These are phyloP conservation scores for Aspergillus pseudonomiae DNA, from an alignment of 2,329 filamentous ascomycete species.

Conservation along the genomic window DNA sequence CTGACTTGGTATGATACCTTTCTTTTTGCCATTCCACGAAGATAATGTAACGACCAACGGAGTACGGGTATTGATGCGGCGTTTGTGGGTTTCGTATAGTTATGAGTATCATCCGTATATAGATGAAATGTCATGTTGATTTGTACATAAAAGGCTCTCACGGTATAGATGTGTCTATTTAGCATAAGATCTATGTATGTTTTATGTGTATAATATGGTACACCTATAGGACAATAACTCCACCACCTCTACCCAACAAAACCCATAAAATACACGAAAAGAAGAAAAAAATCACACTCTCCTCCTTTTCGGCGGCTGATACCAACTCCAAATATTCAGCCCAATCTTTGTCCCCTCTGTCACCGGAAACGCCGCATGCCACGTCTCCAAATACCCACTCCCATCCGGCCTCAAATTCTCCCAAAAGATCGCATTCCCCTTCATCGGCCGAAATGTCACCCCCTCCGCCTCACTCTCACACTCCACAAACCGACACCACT, in stretches of 20 bases:
- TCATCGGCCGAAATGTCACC: slow-evolving; percentile 60
- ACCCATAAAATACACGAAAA: neutral
- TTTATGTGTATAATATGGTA: neutral
- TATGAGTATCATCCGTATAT: slow-evolving; percentile 9
- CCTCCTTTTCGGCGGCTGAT: slow-evolving; percentile 44
- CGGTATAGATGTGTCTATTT: neutral
- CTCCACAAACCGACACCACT: slow-evolving; percentile 63
- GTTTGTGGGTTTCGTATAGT: neutral
- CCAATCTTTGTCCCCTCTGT: slow-evolving; percentile 60
- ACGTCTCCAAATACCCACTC: slow-evolving; percentile 59
- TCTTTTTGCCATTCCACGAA: slow-evolving; percentile 4
- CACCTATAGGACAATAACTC: neutral
- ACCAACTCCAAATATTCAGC: slow-evolving; percentile 68
- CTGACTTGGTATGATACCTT: neutral
- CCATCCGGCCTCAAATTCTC: slow-evolving; percentile 61
- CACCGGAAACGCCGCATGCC: slow-evolving; percentile 65
- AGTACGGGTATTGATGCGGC: slow-evolving; percentile 9
- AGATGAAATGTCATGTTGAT: slow-evolving; percentile 5
- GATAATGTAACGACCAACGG: slow-evolving; percentile 6
- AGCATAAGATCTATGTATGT: slow-evolving; percentile 5
- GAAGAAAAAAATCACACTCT: neutral
- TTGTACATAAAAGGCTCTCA: neutral
- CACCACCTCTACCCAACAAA: neutral
- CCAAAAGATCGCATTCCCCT: slow-evolving; percentile 65
- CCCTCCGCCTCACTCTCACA: slow-evolving; percentile 49